Evolutionary conservation across 2,329 filamentous ascomycete species (phyloP), one percentile per base, ranked within the genome.

Genomic region (Penicillium sumatraense): DNA sequence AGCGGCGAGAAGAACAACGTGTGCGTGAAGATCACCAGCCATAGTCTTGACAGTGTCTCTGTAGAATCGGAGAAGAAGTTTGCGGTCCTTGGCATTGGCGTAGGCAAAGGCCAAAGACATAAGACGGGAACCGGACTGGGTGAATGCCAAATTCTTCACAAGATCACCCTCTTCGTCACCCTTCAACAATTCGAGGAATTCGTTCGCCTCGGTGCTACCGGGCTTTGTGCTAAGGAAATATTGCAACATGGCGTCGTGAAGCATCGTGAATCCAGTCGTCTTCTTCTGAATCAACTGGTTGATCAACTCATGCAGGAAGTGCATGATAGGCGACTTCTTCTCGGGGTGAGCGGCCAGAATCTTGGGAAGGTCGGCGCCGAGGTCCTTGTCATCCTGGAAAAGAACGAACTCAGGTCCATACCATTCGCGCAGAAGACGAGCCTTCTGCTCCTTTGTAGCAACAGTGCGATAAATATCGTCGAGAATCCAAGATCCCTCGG

Each of bases 221-320:
- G 85, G 80, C 61, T 89, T 88, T 44, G 88, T 86, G 67, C 89
- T 93, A 50, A 91, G 78, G 76, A 93, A 97, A 76, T 97, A 99
- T 72, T 99, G 93, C 56, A 97, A 81, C 93, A 99, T 96, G 47
- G 95, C 95, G 68, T 98, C 95, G 75, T 99, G 96, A 18, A 99
- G 85, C 84, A 99, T 96, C 2, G 93, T 98, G 77, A 99, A 98
- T 9, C 91, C 93, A 1, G 91, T 96, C 78, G 95, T 88, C 78
- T 95, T 95, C 84, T 99, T 99, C 77, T 99, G 93, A 45, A 98
- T 84, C 38, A 99, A 84, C 59, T 89, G 86, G 75, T 97, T 96
- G 80, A 96, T 95, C 77, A 96, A 85, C 63, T 91, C 89, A 61
- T 88, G 83, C 51, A 98, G 81, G 69, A 90, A 89, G 71, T 89